Evolutionary conservation across 2,329 filamentous ascomycete species (phyloP).

Genomic region (Apiospora hydei): DNA sequence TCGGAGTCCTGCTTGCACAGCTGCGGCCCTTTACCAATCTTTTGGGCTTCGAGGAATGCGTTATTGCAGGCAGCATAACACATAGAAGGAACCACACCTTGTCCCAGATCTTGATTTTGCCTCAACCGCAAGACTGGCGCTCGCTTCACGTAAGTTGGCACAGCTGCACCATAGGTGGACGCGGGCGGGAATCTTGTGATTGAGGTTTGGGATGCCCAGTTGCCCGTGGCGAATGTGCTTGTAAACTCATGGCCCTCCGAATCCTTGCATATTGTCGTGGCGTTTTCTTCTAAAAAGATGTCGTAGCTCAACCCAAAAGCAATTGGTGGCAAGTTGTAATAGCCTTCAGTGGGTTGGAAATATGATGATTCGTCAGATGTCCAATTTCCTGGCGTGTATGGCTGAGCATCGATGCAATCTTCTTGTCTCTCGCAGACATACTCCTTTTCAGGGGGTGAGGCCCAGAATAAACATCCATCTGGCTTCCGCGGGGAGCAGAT

Average conservation of each 20-base stretch:
- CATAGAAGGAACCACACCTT: constrained; percentile 35
- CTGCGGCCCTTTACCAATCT: constrained; percentile 51
- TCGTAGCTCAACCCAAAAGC: constrained; percentile 69
- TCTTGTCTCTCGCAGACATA: constrained; percentile 54
- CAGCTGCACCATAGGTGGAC: constrained; percentile 32
- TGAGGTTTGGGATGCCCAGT: constrained; percentile 60
- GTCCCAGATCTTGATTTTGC: no score
- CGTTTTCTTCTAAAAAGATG: constrained; percentile 60
- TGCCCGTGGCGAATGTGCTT: constrained; percentile 59
- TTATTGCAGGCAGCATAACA: constrained; percentile 64
- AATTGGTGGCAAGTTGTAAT: constrained; percentile 70
- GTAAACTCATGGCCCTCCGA: constrained; percentile 39
- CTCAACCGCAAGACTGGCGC: constrained; percentile 12
- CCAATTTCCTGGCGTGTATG: constrained; percentile 50
- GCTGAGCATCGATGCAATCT: constrained; percentile 54
- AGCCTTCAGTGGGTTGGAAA: constrained; percentile 61
- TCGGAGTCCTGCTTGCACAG: constrained; percentile 54
- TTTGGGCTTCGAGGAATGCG: constrained; percentile 53
- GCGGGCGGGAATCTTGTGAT: constrained; percentile 50
- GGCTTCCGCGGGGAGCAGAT: constrained; percentile 62
- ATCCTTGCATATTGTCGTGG: constrained; percentile 43
- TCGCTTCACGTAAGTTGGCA: constrained; percentile 30
- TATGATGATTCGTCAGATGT: constrained; percentile 53
- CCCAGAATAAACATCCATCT: constrained; percentile 58
- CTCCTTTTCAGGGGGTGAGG: constrained; percentile 51